Evolutionary conservation across 352 stramenopile genomes (phyloP).

Genomic region (Blastocystis sp.): DNA sequence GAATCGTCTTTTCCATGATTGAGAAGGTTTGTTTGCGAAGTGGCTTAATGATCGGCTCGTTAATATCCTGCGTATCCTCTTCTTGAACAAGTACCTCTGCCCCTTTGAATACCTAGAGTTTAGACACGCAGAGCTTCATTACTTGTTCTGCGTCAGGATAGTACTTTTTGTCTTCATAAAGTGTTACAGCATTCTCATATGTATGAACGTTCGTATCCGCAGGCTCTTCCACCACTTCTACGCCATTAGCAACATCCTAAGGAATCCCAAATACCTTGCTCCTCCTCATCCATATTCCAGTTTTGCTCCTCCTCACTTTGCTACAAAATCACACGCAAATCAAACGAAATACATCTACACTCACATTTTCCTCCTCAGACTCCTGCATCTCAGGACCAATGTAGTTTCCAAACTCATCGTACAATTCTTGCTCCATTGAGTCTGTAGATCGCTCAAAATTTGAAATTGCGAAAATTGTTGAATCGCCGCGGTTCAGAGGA

Average conservation of each 20-base stretch:
- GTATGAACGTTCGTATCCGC: constrained; percentile 40
- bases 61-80: constrained; percentile 95
- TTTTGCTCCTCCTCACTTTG: constrained; percentile 72
- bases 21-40: constrained; percentile 87
- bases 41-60: constrained; percentile 93
- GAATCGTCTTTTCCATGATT: constrained; percentile 74
- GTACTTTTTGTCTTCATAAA: constrained; percentile 99
- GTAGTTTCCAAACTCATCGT: constrained; percentile 99
- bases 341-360: constrained; percentile 51
- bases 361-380: constrained; percentile 66
- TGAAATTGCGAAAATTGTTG: background rate
- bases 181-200: constrained; percentile 81
- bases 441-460: background rate
- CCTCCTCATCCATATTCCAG: constrained; percentile 52
- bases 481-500: constrained; percentile 2
- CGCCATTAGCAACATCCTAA: background rate
- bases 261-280: background rate
- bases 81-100: constrained; percentile 93
- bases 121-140: background rate
- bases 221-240: constrained; percentile 48
- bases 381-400: constrained; percentile 89
- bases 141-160: constrained; percentile 93
- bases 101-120: constrained; percentile 68
- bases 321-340: constrained; percentile 23
- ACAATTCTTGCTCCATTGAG: constrained; percentile 87